Conservation (phyloP, 2,329 filamentous ascomycete genomes). For the Daldinia sp. region DNA sequence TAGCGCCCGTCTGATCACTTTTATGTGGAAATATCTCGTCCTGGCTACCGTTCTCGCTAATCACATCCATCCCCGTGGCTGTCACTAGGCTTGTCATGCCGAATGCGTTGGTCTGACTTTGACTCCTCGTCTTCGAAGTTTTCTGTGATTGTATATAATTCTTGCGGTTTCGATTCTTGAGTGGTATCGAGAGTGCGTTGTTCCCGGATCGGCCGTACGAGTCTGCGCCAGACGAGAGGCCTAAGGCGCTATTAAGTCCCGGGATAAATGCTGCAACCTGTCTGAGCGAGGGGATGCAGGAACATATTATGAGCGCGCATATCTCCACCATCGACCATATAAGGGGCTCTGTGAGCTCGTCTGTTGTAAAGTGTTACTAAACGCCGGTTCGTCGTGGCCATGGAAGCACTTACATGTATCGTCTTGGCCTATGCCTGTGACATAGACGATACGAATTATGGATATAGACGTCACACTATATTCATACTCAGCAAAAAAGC, state of each 20-base stretch:
- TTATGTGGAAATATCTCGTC: slow-evolving; percentile 35
- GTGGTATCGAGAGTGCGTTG: slow-evolving; percentile 13
- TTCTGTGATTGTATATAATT: slow-evolving; percentile 30
- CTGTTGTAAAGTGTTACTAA: slow-evolving; percentile 28
- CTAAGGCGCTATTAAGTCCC: slow-evolving; percentile 43
- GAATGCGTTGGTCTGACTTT: slow-evolving; percentile 9
- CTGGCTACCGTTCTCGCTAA: slow-evolving; percentile 31
- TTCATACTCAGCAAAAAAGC: slow-evolving; percentile 1
- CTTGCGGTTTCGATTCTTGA: slow-evolving; percentile 21
- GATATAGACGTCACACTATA: slow-evolving; percentile 34
- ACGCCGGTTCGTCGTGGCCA: background rate
- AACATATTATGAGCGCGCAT: slow-evolving; percentile 46
- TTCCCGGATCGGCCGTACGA: slow-evolving; percentile 7
- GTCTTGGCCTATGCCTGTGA: slow-evolving; percentile 16
- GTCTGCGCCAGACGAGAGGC: slow-evolving; percentile 36
- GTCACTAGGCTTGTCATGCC: slow-evolving; percentile 33
- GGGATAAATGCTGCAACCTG: slow-evolving; percentile 45
- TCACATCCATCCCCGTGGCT: slow-evolving; percentile 18
- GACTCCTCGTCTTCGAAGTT: slow-evolving; percentile 11
- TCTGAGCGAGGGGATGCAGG: slow-evolving; percentile 46
- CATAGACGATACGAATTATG: slow-evolving; percentile 34
- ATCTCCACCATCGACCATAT: slow-evolving; percentile 47
- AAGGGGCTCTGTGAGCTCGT: slow-evolving; percentile 40
- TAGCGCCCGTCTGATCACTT: slow-evolving; percentile 26
- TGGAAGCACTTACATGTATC: slow-evolving; percentile 34